Evolutionary conservation across 345 rosid genomes (phyloP), one percentile per base, ranked within the genome.

Genomic region (Syzygium jambos): DNA sequence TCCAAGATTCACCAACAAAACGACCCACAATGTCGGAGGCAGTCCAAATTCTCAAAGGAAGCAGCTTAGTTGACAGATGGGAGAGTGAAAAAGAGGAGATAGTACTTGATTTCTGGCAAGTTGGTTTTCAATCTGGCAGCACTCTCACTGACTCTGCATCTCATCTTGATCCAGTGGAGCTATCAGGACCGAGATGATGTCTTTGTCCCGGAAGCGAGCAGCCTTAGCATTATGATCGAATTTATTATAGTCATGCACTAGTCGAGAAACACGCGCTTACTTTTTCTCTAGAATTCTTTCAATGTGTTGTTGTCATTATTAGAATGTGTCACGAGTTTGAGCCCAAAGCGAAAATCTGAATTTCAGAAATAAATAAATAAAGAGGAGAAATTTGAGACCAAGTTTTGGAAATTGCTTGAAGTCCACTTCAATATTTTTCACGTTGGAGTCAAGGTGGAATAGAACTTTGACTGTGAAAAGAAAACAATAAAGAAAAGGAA

Each of bases 101-200:
- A 41, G 49, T 85, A 29, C 4, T 27, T 17, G 11, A 25, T 41
- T 10, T 53, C 46, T 21, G 19, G 25, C 30, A 11, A 25, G 51
- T 4, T 52, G 3, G 53, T 3, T 34, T 21, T 13, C 77, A 29
- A 65, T 84, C 61, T 27, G 5, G 85, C 38, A 51, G 14, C 54
- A 5, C 0, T 25, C 30, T 38, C n/a, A 16, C 51, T 5, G 30
- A 3, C 38, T 11, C 46, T 23, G 52, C 41, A 22, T 55, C 77
- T 27, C 78, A 85, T 65, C 52, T 55, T 2, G 86, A 85, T 57
- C 78, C 78, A 52, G 78, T 1, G 21, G 86, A 85, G 51, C 65
- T 85, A 49, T 85, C 86, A 9, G 86, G 77, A 23, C 86, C 78
- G 49, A 85, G 86, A 38, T 85, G 77, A 85, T 84, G 41, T 84